Evolutionary conservation across 2,329 filamentous ascomycete genomes (phyloP).

Genomic region (Simplicillium sp.): DNA sequence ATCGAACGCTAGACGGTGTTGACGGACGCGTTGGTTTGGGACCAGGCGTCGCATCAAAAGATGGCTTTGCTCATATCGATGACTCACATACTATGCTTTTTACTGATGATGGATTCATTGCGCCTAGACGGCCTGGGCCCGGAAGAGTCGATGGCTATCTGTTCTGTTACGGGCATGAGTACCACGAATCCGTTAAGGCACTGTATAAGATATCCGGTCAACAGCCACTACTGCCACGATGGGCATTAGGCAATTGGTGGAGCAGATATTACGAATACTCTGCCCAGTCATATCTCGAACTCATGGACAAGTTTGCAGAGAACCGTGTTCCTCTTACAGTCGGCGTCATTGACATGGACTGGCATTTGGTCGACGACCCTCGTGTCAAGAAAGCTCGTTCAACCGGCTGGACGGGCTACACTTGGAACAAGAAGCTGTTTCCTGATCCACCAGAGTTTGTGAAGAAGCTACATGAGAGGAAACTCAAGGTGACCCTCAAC

Average conservation of each 20-base stretch:
- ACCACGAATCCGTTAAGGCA: slow-evolving; percentile 39
- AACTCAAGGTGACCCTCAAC: slow-evolving; percentile 47
- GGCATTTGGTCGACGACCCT: slow-evolving; percentile 45
- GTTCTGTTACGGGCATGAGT: slow-evolving; percentile 50
- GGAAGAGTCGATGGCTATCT: slow-evolving; percentile 46
- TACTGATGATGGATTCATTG: slow-evolving; percentile 40
- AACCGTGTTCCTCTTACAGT: slow-evolving; percentile 46
- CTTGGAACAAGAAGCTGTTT: slow-evolving; percentile 40
- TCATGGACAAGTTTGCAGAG: slow-evolving; percentile 46
- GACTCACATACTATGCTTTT: slow-evolving; percentile 49
- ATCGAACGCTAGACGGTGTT: slow-evolving; percentile 33
- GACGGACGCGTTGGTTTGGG: slow-evolving; percentile 40
- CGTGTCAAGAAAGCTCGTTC: slow-evolving; percentile 29
- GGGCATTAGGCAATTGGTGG: slow-evolving; percentile 57
- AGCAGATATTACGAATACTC: slow-evolving; percentile 51
- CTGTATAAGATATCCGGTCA: slow-evolving; percentile 46
- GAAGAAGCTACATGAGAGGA: slow-evolving; percentile 37
- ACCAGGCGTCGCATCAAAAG: slow-evolving; percentile 37
- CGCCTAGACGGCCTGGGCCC: slow-evolving; percentile 32
- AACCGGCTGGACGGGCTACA: slow-evolving; percentile 38
- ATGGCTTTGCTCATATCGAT: slow-evolving; percentile 42
- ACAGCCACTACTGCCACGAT: slow-evolving; percentile 46
- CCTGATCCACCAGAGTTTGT: slow-evolving; percentile 45
- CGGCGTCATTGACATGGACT: slow-evolving; percentile 57
- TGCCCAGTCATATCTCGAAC: slow-evolving; percentile 41